phyloP scores from a whole-genome alignment of 2,329 filamentous ascomycete genomes.

The Hypoxylon sp. region DNA sequence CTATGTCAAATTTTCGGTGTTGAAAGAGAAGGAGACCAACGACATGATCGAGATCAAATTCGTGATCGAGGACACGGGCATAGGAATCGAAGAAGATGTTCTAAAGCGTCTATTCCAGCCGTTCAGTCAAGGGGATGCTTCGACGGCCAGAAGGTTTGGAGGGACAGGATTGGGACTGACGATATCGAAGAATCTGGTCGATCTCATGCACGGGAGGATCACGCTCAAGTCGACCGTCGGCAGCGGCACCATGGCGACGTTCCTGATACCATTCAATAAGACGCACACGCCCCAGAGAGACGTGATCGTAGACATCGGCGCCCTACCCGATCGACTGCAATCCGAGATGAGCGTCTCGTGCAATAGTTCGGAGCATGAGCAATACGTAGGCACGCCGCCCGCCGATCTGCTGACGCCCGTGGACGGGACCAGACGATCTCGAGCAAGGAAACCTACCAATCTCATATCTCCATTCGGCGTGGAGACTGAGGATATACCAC shows the following conservation, averaged over 20 bases:
- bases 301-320: conserved; percentile 67
- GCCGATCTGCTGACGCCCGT: conserved; percentile 38
- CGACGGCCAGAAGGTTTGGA: conserved; percentile 79
- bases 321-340: conserved; percentile 72
- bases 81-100: conserved; percentile 82
- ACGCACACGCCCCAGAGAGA: conserved; percentile 59
- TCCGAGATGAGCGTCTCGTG: conserved; percentile 70
- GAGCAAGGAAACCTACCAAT: conserved; percentile 47
- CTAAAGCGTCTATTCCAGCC: conserved; percentile 77
- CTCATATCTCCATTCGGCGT: conserved; percentile 40
- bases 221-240: conserved; percentile 71
- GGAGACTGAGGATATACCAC: conserved; percentile 58
- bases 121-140: conserved; percentile 83
- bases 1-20: conserved; percentile 70
- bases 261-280: conserved; percentile 80
- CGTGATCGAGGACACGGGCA: conserved; percentile 78
- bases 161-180: conserved; percentile 81
- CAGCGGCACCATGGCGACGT: conserved; percentile 75
- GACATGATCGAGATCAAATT: conserved; percentile 75
- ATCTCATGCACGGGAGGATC: conserved; percentile 82
- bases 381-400: conserved; percentile 54
- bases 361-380: conserved; percentile 70
- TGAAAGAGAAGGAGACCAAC: conserved; percentile 67
- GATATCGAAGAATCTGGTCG: conserved; percentile 81
- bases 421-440: conserved; percentile 40